Evolutionary conservation across 441 rosid species (phyloP).

Genomic region (Kokia cookei): DNA sequence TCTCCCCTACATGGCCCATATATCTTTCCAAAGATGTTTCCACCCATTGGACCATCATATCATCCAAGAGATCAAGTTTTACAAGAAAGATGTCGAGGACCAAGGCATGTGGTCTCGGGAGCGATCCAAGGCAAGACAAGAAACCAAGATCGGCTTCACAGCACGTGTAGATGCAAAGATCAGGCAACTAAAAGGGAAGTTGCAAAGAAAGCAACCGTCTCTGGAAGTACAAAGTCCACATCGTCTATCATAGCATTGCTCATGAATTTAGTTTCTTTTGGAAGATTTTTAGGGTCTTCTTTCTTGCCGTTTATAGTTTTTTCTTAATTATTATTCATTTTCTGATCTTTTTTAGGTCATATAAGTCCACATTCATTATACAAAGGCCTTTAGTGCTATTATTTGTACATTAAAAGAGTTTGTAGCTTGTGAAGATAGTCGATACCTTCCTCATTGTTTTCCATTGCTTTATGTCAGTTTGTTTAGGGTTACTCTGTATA

Average conservation of each 20-base stretch:
- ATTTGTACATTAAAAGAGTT: constrained; percentile 40
- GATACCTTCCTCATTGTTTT: constrained; percentile 1
- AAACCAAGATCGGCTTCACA: constrained; percentile 93
- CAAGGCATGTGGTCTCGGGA: constrained; percentile 86
- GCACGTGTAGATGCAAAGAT: constrained; percentile 96
- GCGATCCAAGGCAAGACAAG: constrained; percentile 79
- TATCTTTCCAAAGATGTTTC: constrained; percentile 77
- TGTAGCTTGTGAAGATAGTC: constrained; percentile 30
- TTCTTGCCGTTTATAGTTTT: constrained; percentile 14
- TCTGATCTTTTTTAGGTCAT: constrained; percentile 7
- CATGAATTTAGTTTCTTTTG: not conserved
- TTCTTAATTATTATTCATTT: constrained; percentile 16
- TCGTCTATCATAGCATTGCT: constrained; percentile 32
- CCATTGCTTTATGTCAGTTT: not conserved
- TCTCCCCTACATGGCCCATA: constrained; percentile 69
- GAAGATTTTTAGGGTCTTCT: constrained; percentile 6
- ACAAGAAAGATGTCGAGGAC: constrained; percentile 76
- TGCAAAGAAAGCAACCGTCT: constrained; percentile 64
- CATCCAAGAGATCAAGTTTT: constrained; percentile 95
- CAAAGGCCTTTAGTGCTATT: constrained; percentile 23
- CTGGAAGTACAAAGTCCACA: constrained; percentile 19
- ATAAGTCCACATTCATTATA: constrained; percentile 18
- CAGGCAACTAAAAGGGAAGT: constrained; percentile 61
- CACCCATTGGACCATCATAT: constrained; percentile 95
- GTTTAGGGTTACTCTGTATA: constrained; percentile 4